Percentiles rank a stretch among this genome's conserved stretches.
These are phyloP conservation scores for Mycothermus thermophilus DNA, from an alignment of 495 filamentous ascomycete genomes.

Conservation along the genomic window DNA sequence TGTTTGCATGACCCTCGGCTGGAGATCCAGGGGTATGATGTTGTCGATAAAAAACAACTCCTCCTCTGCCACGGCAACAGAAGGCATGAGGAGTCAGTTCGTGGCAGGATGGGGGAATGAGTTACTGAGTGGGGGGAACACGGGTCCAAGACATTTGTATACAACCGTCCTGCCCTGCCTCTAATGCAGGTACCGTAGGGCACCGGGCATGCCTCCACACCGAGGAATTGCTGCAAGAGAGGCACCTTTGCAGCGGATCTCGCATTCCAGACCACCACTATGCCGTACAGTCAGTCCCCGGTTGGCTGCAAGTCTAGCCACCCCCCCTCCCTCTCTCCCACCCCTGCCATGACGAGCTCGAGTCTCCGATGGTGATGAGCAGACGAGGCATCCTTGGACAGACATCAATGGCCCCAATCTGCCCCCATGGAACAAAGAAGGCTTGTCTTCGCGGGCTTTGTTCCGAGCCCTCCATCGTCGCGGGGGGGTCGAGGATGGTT, in stretches of 20 bases:
- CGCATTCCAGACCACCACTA: slow-evolving; percentile 13
- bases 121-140: slow-evolving; percentile 1
- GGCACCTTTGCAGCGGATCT: no score
- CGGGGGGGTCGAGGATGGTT: no score
- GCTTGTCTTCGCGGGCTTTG: no score
- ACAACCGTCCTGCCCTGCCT: slow-evolving; percentile 3
- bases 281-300: no score
- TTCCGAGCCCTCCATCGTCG: no score
- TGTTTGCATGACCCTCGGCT: slow-evolving; percentile 2
- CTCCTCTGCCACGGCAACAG: slow-evolving; percentile 16
- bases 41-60: no score
- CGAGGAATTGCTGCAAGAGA: slow-evolving; percentile 3
- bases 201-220: slow-evolving; percentile 8
- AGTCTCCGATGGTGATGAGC: not conserved
- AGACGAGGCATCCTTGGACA: no score
- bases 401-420: no score
- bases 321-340: not conserved
- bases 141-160: slow-evolving; percentile 21
- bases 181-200: slow-evolving; percentile 6
- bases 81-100: slow-evolving; percentile 7
- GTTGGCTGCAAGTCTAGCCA: not conserved
- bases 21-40: no score
- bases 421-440: no score
- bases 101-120: not conserved
- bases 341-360: not conserved